Evolutionary conservation across 192 early-diverging fungal species (phyloP), one percentile per base, ranked within the genome.

Genomic region (Rhizophagus prolifer): DNA sequence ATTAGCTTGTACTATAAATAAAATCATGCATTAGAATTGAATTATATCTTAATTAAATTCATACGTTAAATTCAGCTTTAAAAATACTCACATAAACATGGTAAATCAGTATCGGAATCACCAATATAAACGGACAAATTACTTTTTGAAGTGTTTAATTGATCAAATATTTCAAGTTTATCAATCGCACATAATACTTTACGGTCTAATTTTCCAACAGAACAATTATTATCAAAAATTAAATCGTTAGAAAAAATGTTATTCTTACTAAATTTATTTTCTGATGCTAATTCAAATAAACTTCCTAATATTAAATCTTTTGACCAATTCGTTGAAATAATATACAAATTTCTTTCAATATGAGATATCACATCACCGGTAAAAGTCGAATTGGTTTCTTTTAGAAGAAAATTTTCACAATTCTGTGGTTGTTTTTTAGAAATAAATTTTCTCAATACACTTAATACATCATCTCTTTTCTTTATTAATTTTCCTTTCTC

Each of bases 71-170:
- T 21, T 21, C 9, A 28, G 4, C 12, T 34, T 30, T 72, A 36
- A 13, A 38, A n/a, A n/a, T 16, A 58, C 75, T 76, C 26, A 76
- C 75, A 41, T 58, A 76, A 12, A 58, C 75, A 76, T 19, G 75
- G 75, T 25, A 76, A 68, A 68, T 76, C 75, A n/a, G 63, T 76
- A 44, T 76, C 65, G 0, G 75, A 76, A 68, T 76, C 75, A n/a
- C 75, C 75, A 58, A 76, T 60, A 31, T 76, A 76, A 12, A 58
- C 75, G 21, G 75, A 68, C 10, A 76, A 12, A 25, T 23, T 76
- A 30, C 31, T 30, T 34, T 31, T 21, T 25, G 75, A 47, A 16
- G 50, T 47, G 1, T n/a, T 21, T 21, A 76, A 31, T n/a, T 66
- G 30, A 41, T 58, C 68, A 68, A 76, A 76, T 12, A 76, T 68